Percentiles rank a stretch among this genome's conserved stretches.
phyloP scores from a whole-genome alignment of 1,284 basidiomycete genomes.

The Austroboletus niveus region DNA sequence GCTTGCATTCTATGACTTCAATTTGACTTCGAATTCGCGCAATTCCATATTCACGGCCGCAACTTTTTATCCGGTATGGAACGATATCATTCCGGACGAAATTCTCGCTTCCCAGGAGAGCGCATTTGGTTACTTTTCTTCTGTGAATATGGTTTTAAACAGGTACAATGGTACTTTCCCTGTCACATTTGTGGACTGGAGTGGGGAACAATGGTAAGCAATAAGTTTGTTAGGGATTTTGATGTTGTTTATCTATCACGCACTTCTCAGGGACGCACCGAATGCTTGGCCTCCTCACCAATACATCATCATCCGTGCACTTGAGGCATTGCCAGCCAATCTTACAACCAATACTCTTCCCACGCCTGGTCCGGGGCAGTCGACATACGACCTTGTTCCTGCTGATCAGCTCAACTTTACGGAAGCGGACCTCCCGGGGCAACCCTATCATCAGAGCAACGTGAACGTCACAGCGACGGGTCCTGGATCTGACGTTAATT shows the following conservation, averaged over 20 bases:
- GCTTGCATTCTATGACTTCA: slow-evolving; percentile 89
- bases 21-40: slow-evolving; percentile 62
- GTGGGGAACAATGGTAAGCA: slow-evolving; percentile 78
- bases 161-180: slow-evolving; percentile 83
- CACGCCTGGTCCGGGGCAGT: slow-evolving; percentile 44
- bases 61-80: slow-evolving; percentile 87
- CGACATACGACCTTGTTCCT: slow-evolving; percentile 70
- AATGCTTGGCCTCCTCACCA: slow-evolving; percentile 88
- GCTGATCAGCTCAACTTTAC: slow-evolving; percentile 70
- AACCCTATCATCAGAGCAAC: slow-evolving; percentile 41
- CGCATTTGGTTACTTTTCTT: slow-evolving; percentile 73
- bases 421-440: slow-evolving; percentile 61
- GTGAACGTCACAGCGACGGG: slow-evolving; percentile 55
- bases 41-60: slow-evolving; percentile 67
- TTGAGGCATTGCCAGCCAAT: slow-evolving; percentile 70
- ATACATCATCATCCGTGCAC: slow-evolving; percentile 77
- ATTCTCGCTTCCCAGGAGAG: slow-evolving; percentile 54
- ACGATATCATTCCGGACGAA: slow-evolving; percentile 76
- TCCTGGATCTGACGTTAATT: slow-evolving; percentile 43
- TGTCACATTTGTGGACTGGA: slow-evolving; percentile 65
- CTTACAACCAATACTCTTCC: slow-evolving; percentile 55
- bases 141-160: slow-evolving; percentile 75
- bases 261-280: slow-evolving; percentile 58
- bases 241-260: background rate
- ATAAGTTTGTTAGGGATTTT: background rate